Evolutionary conservation across 2,329 filamentous ascomycete species (phyloP).

Genomic region (Acephala macrosclerotiorum): DNA sequence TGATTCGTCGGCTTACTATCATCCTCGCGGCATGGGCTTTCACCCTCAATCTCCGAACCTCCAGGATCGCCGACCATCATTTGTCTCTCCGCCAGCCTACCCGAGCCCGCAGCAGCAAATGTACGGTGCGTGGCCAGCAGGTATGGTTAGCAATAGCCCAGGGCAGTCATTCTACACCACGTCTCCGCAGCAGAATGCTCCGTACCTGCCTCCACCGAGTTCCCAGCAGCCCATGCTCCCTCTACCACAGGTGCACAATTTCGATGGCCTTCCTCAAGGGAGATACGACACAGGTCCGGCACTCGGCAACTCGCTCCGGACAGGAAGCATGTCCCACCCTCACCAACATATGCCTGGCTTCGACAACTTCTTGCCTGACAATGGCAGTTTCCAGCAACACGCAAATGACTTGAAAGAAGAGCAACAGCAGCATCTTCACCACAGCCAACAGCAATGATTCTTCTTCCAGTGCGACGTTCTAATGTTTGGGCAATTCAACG

Average conservation of each 20-base stretch:
- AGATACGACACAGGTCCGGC: slow-evolving; percentile 28
- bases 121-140: slow-evolving; percentile 20
- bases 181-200: slow-evolving; percentile 33
- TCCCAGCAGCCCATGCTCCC: slow-evolving; percentile 29
- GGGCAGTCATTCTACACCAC: slow-evolving; percentile 30
- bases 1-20: slow-evolving; percentile 14
- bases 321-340: slow-evolving; percentile 30
- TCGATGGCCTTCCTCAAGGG: slow-evolving; percentile 27
- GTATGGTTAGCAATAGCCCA: slow-evolving; percentile 28
- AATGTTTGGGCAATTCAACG: not conserved
- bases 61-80: slow-evolving; percentile 31
- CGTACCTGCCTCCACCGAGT: slow-evolving; percentile 29
- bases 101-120: slow-evolving; percentile 30
- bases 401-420: slow-evolving; percentile 21
- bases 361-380: slow-evolving; percentile 17
- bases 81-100: slow-evolving; percentile 21
- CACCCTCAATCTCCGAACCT: slow-evolving; percentile 28
- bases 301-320: slow-evolving; percentile 25
- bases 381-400: slow-evolving; percentile 10
- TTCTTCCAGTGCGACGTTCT: not conserved
- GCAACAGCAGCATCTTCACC: slow-evolving; percentile 24
- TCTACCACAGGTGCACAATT: slow-evolving; percentile 25
- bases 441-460: slow-evolving; percentile 11
- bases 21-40: slow-evolving; percentile 18
- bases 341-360: slow-evolving; percentile 20